phyloP scores from a whole-genome alignment of 2,329 filamentous ascomycete species.

The Teratosphaeria pseudoeucalypti region DNA sequence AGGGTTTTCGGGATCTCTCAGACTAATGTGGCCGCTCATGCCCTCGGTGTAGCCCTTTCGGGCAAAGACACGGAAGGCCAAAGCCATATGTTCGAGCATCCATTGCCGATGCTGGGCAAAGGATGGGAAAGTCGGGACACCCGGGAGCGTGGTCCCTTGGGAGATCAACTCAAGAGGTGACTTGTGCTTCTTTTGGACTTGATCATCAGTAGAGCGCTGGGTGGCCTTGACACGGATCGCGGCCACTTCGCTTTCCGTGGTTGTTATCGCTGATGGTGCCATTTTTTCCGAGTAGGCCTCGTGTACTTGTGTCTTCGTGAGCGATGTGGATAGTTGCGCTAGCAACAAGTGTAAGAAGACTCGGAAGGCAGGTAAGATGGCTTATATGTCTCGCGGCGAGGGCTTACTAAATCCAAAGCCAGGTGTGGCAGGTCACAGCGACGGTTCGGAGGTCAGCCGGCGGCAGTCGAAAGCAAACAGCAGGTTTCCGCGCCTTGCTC shows the following conservation, averaged over 20 bases:
- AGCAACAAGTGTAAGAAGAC: background rate
- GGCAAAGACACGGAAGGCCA: slow-evolving; percentile 58
- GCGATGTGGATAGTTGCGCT: background rate
- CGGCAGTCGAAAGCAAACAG: background rate
- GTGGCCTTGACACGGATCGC: slow-evolving; percentile 7
- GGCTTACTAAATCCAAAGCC: background rate
- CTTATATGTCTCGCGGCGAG: background rate
- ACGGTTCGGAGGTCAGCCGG: background rate
- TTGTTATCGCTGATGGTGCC: slow-evolving; percentile 20
- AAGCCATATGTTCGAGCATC: slow-evolving; percentile 53
- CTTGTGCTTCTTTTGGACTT: slow-evolving; percentile 17
- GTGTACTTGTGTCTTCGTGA: background rate
- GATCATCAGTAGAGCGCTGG: background rate
- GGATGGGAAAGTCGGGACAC: slow-evolving; percentile 47
- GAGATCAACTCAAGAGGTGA: slow-evolving; percentile 31
- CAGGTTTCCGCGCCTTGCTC: background rate
- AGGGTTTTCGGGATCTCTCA: slow-evolving; percentile 53
- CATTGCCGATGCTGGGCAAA: slow-evolving; percentile 50
- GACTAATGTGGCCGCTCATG: slow-evolving; percentile 57
- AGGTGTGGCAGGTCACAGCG: background rate
- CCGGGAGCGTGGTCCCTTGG: slow-evolving; percentile 37
- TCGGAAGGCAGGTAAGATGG: background rate
- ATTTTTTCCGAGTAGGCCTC: slow-evolving; percentile 7
- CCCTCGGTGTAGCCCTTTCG: slow-evolving; percentile 58
- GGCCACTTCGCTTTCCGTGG: slow-evolving; percentile 6